Percentiles rank a stretch among this genome's conserved stretches.
phyloP scores from a whole-genome alignment of 139 green algal species.

The Chlorella sp. region DNA sequence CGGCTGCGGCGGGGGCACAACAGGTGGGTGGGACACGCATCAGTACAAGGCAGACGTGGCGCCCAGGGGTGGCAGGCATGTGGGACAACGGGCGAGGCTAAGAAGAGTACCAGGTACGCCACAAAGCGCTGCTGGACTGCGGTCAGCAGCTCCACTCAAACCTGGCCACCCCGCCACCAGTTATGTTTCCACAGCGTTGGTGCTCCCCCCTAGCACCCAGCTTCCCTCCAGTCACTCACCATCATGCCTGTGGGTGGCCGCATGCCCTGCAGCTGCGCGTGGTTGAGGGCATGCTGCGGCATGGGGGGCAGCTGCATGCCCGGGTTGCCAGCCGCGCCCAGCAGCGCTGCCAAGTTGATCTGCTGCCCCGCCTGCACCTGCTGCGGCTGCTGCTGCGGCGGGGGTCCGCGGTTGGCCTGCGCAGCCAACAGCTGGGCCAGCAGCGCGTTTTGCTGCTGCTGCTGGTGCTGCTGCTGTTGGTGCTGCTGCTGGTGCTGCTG shows the following conservation, averaged over 20 bases:
- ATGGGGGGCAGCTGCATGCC: slow-evolving; percentile 13
- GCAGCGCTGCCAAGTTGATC: slow-evolving; percentile 30
- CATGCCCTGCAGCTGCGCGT: slow-evolving; percentile 24
- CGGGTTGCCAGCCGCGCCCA: neutral
- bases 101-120: too few species aligned
- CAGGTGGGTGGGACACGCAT: too few species aligned
- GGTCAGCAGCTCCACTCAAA: neutral
- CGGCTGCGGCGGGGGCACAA: neutral
- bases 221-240: neutral
- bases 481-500: slow-evolving; percentile 22
- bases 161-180: neutral
- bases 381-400: neutral
- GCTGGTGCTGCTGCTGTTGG: slow-evolving; percentile 12
- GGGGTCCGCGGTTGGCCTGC: slow-evolving; percentile 5
- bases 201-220: neutral
- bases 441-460: slow-evolving; percentile 11
- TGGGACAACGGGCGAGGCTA: too few species aligned
- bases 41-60: neutral
- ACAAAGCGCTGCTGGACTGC: neutral
- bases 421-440: slow-evolving; percentile 23
- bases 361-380: slow-evolving; percentile 29
- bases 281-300: slow-evolving; percentile 13
- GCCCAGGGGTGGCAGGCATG: neutral
- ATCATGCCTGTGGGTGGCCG: slow-evolving; percentile 12
- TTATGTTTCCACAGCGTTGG: too few species aligned